Base-by-base conservation (phyloP, 2,329 filamentous ascomycete species). In the Fusarium udum region DNA sequence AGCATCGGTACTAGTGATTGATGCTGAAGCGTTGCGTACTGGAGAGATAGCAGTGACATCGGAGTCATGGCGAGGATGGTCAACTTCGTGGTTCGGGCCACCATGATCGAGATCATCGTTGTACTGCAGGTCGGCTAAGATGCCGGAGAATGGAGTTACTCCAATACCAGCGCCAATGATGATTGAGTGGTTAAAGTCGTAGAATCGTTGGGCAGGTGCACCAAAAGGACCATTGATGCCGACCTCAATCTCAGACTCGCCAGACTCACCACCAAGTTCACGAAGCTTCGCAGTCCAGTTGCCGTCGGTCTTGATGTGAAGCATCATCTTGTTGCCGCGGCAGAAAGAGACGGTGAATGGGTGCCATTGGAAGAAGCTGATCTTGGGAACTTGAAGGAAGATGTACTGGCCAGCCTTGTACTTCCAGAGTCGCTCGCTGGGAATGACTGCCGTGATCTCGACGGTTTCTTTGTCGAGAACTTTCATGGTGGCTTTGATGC, bases 251-350 rank as follows among this genome's bases (percentile, higher is more conserved):
- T 82, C 77, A 0, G 79, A 77, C 31, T 79, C 78, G 0, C 80
- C 79, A 6, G 75, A 72, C 5, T 81, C 79, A 4, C 81, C 81
- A 0, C 82, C 84, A 9, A 88, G 75, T 2, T 83, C 78, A 15
- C 84, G 82, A 4, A 90, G 80, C 51, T 79, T 80, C 8, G 80
- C 79, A 0, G 88, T 89, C 88, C 87, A 90, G 77, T 89, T 84
- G 0, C 88, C 88, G 51, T 89, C 87, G 7, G 85, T 86, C 76
- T 90, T 90, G 81, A 90, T 89, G 72, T 90, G 88, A 1, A 90
- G 77, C 76, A 85, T 85, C 79, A 90, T 84, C 37, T 84, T 82
- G 32, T 86, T 85, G 0, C 85, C 87, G 20, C 84, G 82, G 70
- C 87, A 90, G 5, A 85, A 85, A 0, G 88, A 89, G 1, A 90